A percentile compares a stretch with the other conserved stretches of the same genome.
These are phyloP conservation scores for Craterostigma plantagineum DNA, from an alignment of 257 asterid genomes.

Conservation along the genomic window DNA sequence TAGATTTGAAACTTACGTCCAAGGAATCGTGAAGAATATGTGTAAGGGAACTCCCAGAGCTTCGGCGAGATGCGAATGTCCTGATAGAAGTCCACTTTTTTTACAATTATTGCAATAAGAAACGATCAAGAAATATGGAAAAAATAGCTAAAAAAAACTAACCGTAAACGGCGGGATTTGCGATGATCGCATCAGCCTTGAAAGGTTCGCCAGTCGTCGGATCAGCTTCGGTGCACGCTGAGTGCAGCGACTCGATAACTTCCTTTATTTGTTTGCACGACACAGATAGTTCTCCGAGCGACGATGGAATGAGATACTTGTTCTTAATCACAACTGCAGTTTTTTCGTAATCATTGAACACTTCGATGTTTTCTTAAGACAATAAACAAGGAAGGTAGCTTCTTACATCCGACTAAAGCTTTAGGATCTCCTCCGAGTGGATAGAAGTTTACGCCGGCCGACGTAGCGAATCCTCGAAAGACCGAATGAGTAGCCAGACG, in stretches of 20 bases:
- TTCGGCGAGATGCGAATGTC: constrained; percentile 96
- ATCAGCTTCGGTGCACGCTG: constrained; percentile 94
- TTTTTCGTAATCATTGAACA: neutral
- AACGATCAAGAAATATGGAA: neutral
- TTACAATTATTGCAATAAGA: neutral
- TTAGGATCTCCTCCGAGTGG: constrained; percentile 99
- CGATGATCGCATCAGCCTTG: constrained; percentile 94
- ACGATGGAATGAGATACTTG: constrained; percentile 86
- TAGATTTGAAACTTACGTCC: constrained; percentile 61
- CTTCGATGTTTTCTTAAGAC: neutral
- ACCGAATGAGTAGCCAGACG: constrained; percentile 89
- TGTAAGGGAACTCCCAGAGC: constrained; percentile 95
- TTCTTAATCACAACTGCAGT: constrained; percentile 85
- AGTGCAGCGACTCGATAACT: constrained; percentile 85
- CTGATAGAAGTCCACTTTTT: constrained; percentile 21
- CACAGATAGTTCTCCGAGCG: constrained; percentile 61
- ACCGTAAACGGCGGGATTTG: constrained; percentile 99
- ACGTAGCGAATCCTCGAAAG: constrained; percentile 67
- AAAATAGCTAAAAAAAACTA: constrained; percentile 11
- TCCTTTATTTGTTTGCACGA: constrained; percentile 86
- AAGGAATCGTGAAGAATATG: constrained; percentile 99
- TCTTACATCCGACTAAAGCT: constrained; percentile 97
- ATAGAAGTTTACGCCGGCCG: constrained; percentile 74
- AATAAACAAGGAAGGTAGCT: constrained; percentile 7
- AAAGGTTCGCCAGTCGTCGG: constrained; percentile 59